These are phyloP conservation scores for Verticillium longisporum DNA, from an alignment of 2,329 filamentous ascomycete species.

Conservation along the genomic window DNA sequence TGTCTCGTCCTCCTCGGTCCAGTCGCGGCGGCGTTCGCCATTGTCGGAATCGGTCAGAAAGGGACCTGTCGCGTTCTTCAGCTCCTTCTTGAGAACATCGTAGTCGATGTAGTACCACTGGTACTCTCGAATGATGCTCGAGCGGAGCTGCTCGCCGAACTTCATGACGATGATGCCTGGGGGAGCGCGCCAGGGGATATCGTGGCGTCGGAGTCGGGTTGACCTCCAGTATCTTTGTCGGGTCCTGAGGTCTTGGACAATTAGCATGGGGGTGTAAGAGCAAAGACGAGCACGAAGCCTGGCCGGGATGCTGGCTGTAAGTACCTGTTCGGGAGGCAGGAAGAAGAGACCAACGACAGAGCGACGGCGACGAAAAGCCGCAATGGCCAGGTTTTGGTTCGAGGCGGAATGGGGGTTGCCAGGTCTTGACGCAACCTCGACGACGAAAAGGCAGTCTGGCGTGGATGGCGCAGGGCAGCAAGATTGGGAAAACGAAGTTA, in stretches of 20 bases:
- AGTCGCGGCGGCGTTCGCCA: slow-evolving; percentile 51
- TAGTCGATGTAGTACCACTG: slow-evolving; percentile 99
- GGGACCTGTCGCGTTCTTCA: slow-evolving; percentile 65
- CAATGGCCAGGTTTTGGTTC: background rate
- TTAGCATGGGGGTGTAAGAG: slow-evolving; percentile 34
- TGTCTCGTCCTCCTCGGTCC: slow-evolving; percentile 89
- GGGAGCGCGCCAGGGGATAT: slow-evolving; percentile 25
- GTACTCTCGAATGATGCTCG: slow-evolving; percentile 94
- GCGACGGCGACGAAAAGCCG: background rate
- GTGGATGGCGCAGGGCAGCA: background rate
- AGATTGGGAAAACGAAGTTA: background rate
- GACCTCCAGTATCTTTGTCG: slow-evolving; percentile 33
- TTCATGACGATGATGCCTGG: slow-evolving; percentile 59
- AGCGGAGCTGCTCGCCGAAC: slow-evolving; percentile 95
- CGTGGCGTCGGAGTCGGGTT: slow-evolving; percentile 14
- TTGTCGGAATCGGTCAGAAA: background rate
- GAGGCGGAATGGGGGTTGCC: background rate
- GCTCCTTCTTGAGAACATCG: slow-evolving; percentile 80
- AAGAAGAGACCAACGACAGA: background rate
- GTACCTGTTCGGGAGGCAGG: background rate
- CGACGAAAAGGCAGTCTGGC: background rate
- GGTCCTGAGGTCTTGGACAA: slow-evolving; percentile 42
- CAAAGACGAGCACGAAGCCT: background rate
- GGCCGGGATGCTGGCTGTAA: background rate
- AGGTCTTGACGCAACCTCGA: background rate